These are phyloP conservation scores for Fusarium luffae DNA, from an alignment of 2,329 filamentous ascomycete species.

Conservation along the genomic window DNA sequence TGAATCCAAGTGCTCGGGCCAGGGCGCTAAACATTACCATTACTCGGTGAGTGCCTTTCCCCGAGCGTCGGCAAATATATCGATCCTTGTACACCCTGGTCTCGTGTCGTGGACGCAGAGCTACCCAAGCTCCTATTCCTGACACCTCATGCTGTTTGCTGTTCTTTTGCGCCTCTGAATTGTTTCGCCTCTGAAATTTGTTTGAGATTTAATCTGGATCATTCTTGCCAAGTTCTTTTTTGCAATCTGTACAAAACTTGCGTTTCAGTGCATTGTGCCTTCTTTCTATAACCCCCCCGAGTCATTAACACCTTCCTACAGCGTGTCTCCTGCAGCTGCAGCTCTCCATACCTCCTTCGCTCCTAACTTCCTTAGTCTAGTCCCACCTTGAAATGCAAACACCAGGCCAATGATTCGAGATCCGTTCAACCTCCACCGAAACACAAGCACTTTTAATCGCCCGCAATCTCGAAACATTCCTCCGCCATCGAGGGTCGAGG, in stretches of 20 bases:
- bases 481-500: slow-evolving; percentile 61
- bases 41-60: slow-evolving; percentile 17
- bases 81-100: slow-evolving; percentile 26
- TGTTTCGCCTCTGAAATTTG: not conserved
- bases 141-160: slow-evolving; percentile 15
- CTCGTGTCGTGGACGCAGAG: slow-evolving; percentile 18
- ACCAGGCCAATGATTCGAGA: slow-evolving; percentile 55
- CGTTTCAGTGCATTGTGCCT: slow-evolving; percentile 1
- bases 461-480: slow-evolving; percentile 59
- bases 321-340: not conserved
- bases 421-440: slow-evolving; percentile 57
- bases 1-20: slow-evolving; percentile 20
- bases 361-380: slow-evolving; percentile 7
- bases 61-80: slow-evolving; percentile 18
- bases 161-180: not conserved
- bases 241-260: slow-evolving; percentile 27
- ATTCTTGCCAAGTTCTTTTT: slow-evolving; percentile 4
- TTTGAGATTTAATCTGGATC: slow-evolving; percentile 8
- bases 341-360: not conserved
- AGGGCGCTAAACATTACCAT: slow-evolving; percentile 9
- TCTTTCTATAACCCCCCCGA: slow-evolving; percentile 1
- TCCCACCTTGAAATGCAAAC: slow-evolving; percentile 45
- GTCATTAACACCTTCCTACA: not conserved
- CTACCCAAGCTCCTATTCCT: slow-evolving; percentile 31
- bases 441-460: slow-evolving; percentile 59